Percentiles rank a stretch among this genome's conserved stretches.
Evolutionary conservation across 1,284 basidiomycete species (phyloP).

Genomic region (Lignosus rhinocerotis): DNA sequence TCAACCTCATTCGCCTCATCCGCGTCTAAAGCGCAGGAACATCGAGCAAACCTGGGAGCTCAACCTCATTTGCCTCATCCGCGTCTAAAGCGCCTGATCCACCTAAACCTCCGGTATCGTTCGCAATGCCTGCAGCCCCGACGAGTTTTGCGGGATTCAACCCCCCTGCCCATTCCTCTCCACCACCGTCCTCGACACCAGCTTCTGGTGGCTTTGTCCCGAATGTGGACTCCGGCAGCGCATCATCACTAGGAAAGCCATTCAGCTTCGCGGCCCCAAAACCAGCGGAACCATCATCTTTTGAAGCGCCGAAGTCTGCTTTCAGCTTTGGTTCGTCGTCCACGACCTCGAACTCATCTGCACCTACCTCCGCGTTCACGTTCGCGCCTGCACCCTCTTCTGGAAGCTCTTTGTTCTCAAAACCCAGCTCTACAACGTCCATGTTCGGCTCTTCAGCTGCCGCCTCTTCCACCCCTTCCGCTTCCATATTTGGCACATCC

Average conservation of each 20-base stretch:
- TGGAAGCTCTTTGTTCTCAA: slow-evolving; percentile 1
- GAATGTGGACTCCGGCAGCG: slow-evolving; percentile 11
- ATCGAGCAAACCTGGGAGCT: too few species aligned
- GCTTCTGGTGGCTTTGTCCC: slow-evolving; percentile 13
- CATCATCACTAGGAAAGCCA: slow-evolving; percentile 13
- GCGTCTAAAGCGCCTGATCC: slow-evolving; percentile 7
- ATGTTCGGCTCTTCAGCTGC: slow-evolving; percentile 4
- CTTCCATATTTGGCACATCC: slow-evolving; percentile 16
- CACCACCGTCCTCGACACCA: not conserved
- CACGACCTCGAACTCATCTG: slow-evolving; percentile 5
- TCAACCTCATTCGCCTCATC: not conserved
- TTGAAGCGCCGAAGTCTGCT: slow-evolving; percentile 18
- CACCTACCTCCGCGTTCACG: not conserved
- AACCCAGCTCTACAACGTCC: not conserved
- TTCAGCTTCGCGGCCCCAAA: slow-evolving; percentile 20
- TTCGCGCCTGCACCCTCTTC: not conserved
- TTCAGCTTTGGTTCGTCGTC: slow-evolving; percentile 22
- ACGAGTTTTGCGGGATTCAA: slow-evolving; percentile 34
- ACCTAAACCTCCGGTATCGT: slow-evolving; percentile 9
- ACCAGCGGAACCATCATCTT: slow-evolving; percentile 5
- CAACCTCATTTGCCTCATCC: too few species aligned
- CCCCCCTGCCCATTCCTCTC: not conserved
- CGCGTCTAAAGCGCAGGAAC: slow-evolving; percentile 4
- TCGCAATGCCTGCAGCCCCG: slow-evolving; percentile 45
- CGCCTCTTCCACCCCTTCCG: not conserved